These are phyloP conservation scores for Thielaviopsis punctulata DNA, from an alignment of 2,329 filamentous ascomycete species.

Conservation along the genomic window DNA sequence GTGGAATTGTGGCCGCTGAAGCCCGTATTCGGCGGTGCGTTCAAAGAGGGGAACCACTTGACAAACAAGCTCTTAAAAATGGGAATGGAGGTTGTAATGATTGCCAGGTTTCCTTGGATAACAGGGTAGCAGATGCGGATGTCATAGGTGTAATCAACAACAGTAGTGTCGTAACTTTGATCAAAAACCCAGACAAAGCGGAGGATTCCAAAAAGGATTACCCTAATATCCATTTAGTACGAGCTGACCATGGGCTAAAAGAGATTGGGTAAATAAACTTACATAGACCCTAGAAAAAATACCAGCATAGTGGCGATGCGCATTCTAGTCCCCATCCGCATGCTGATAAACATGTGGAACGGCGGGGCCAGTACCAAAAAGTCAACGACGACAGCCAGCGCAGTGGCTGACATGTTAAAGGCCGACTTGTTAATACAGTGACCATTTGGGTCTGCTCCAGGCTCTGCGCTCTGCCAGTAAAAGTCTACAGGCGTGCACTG, in stretches of 20 bases:
- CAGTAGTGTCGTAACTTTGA: slow-evolving; percentile 6
- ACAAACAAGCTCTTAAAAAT: slow-evolving; percentile 21
- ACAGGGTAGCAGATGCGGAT: slow-evolving; percentile 19
- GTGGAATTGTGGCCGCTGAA: too few relatives aligned
- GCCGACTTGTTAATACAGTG: slow-evolving; percentile 20
- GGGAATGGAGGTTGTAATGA: slow-evolving; percentile 22
- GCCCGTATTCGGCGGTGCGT: background rate
- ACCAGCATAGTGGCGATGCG: slow-evolving; percentile 24
- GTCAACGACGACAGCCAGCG: slow-evolving; percentile 25
- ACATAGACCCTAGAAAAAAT: slow-evolving; percentile 23
- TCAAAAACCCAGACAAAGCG: slow-evolving; percentile 18
- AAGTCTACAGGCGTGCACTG: slow-evolving; percentile 23
- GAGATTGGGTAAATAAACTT: slow-evolving; percentile 13
- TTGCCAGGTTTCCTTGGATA: slow-evolving; percentile 22
- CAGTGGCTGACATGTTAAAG: slow-evolving; percentile 20
- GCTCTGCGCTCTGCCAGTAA: slow-evolving; percentile 17
- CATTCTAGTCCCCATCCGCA: slow-evolving; percentile 22
- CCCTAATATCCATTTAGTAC: slow-evolving; percentile 13
- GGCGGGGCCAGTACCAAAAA: slow-evolving; percentile 23
- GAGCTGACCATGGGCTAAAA: too few relatives aligned
- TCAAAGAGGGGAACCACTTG: slow-evolving; percentile 20
- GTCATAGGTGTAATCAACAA: slow-evolving; percentile 16
- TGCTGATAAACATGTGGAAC: slow-evolving; percentile 23
- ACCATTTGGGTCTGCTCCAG: slow-evolving; percentile 13
- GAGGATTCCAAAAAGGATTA: slow-evolving; percentile 19